Base-by-base conservation (phyloP, 148 eudicot species). In the Mesembryanthemum crystallinum region DNA sequence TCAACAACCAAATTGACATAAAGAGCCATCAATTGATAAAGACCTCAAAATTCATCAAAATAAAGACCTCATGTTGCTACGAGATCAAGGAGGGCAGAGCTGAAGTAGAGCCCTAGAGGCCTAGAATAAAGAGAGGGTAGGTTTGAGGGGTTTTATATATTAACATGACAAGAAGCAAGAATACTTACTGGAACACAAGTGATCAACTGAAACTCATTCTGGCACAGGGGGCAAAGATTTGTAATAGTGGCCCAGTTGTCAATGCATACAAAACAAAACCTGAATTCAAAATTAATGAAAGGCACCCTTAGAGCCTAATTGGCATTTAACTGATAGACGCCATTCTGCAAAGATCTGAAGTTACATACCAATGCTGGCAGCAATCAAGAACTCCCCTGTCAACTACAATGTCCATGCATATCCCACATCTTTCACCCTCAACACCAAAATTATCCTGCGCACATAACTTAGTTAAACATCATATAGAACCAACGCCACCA, bases 231-330 rank as follows among this genome's bases (percentile, higher is more conserved):
- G 81, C 98, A 94, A 33, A 94, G 89, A 84, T 91, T 94, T 76
- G 96, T 92, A 73, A 94, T 94, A 64, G 90, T 86, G 43, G 96
- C 91, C 98, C 98, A 94, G 85, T 90, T 92, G 82, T 94, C 98
- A 75, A 94, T 92, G 88, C 98, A 94, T 64, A 84, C 78, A 83
- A 94, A 94, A 85, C 98, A 94, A 85, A 90, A 94, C 97, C 98
- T 94, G 90, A 80, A 80, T 82, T 69, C 59, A 42, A 70, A 79
- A 69, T 27, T 55, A 43, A 76, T 0, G 21, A 23, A 30, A 37
- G 20, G 67, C 21, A 72, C 30, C 55, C 23, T 55, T 61, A 21
- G 58, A 72, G 30, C 58, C 21, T 29, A 54, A 59, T 8, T 57
- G 10, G 27, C 27, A 57, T n/a, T 52, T 57, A 8, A n/a, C 25